Evolutionary conservation across 2,329 filamentous ascomycete genomes (phyloP).

Genomic region (Epichloe sibirici): DNA sequence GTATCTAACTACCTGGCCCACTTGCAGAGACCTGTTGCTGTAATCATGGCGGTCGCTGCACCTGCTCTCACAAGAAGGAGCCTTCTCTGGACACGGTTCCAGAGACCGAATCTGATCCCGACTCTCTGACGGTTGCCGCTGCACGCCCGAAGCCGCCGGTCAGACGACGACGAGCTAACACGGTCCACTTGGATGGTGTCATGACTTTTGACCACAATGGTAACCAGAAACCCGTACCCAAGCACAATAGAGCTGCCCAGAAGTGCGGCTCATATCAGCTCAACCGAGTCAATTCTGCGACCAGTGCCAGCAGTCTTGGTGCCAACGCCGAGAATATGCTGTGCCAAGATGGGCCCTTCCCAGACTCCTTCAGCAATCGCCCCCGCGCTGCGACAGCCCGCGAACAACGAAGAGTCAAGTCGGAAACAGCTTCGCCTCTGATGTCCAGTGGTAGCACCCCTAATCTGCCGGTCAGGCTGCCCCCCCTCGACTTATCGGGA

Average conservation of each 20-base stretch:
- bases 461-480: conserved; percentile 39
- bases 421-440: conserved; percentile 48
- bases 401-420: conserved; percentile 44
- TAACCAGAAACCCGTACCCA: conserved; percentile 50
- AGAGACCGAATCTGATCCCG: conserved; percentile 48
- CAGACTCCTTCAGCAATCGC: conserved; percentile 18
- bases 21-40: conserved; percentile 53
- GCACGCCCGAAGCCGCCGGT: conserved; percentile 28
- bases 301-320: conserved; percentile 37
- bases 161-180: conserved; percentile 47
- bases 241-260: conserved; percentile 47
- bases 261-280: conserved; percentile 52
- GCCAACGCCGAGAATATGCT: conserved; percentile 30
- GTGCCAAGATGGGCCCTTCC: conserved; percentile 24
- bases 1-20: conserved; percentile 7
- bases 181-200: conserved; percentile 47
- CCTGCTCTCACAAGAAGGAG: conserved; percentile 53
- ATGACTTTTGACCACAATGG: conserved; percentile 51
- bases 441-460: conserved; percentile 38
- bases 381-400: conserved; percentile 26
- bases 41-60: conserved; percentile 56
- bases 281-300: conserved; percentile 44
- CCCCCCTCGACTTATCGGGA: conserved; percentile 45
- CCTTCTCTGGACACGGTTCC: conserved; percentile 47
- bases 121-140: conserved; percentile 18